A percentile compares a stretch with the other conserved stretches of the same genome.
Conservation (phyloP, 169 alveolate genomes). For the Besnoitia besnoiti region DNA sequence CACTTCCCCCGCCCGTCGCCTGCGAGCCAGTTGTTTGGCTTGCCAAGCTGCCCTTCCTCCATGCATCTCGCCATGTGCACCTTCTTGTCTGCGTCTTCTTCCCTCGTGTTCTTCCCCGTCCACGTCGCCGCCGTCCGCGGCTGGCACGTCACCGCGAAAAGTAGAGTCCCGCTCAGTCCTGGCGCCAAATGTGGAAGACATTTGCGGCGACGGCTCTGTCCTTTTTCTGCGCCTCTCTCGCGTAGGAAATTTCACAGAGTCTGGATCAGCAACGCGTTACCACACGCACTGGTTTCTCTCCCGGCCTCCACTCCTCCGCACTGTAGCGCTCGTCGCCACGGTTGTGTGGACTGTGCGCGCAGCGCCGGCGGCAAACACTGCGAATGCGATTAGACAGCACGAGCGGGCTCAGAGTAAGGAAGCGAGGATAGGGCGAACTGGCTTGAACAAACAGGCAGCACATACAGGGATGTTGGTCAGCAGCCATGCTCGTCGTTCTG, state of each 20-base stretch:
- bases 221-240: not conserved
- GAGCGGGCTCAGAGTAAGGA: not conserved
- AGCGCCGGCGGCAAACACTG: not conserved
- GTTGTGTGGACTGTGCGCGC: not conserved
- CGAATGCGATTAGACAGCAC: not conserved
- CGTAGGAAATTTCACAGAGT: not conserved
- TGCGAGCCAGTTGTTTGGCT: too few relatives aligned
- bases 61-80: not conserved
- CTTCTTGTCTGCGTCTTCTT: not conserved
- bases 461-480: too few relatives aligned
- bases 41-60: not conserved
- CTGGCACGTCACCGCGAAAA: not conserved
- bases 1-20: too few relatives aligned
- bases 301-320: not conserved
- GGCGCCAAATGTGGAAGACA: not conserved
- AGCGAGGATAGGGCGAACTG: too few relatives aligned
- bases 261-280: too few relatives aligned
- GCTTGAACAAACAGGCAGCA: too few relatives aligned
- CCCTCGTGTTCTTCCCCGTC: not conserved
- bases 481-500: too few relatives aligned
- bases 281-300: not conserved
- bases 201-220: slow-evolving; percentile 16
- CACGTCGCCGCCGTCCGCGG: not conserved
- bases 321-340: not conserved
- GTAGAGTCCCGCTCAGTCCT: too few relatives aligned